These are phyloP conservation scores for Dactylonectria macrodidyma DNA, from an alignment of 2,329 filamentous ascomycete species.

Conservation along the genomic window DNA sequence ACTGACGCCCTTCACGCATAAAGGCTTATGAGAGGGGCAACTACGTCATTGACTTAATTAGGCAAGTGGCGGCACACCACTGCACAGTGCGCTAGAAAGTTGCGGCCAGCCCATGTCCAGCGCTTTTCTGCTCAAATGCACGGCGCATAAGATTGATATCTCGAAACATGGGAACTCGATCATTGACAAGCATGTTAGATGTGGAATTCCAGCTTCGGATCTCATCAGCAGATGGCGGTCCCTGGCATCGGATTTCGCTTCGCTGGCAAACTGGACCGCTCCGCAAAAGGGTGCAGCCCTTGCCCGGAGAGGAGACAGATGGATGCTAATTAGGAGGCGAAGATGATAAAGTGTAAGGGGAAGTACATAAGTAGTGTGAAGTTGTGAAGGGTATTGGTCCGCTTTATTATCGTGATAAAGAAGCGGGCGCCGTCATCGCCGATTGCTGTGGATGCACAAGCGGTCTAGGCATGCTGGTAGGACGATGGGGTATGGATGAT, in stretches of 20 bases:
- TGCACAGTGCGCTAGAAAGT: neutral
- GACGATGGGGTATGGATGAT: neutral
- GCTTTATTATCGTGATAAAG: conserved; percentile 25
- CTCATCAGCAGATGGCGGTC: neutral
- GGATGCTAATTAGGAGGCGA: neutral
- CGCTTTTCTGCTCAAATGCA: neutral
- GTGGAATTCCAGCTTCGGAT: neutral
- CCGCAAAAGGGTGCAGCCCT: neutral
- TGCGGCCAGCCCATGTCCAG: neutral
- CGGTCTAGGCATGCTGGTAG: conserved; percentile 30
- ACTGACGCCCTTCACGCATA: no score
- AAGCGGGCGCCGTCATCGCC: conserved; percentile 36
- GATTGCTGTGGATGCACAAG: conserved; percentile 38
- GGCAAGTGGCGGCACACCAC: neutral
- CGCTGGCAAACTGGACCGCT: neutral
- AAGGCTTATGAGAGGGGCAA: neutral
- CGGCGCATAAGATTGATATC: neutral
- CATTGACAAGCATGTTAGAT: neutral
- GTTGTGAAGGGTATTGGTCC: conserved; percentile 12
- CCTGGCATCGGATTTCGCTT: neutral
- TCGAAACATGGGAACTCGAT: neutral
- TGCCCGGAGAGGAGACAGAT: conserved; percentile 3
- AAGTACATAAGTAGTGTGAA: conserved; percentile 3
- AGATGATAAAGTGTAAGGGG: no score
- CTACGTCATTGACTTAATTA: neutral